Conservation (phyloP, 306 rosid species). For the Citrullus colocynthis region DNA sequence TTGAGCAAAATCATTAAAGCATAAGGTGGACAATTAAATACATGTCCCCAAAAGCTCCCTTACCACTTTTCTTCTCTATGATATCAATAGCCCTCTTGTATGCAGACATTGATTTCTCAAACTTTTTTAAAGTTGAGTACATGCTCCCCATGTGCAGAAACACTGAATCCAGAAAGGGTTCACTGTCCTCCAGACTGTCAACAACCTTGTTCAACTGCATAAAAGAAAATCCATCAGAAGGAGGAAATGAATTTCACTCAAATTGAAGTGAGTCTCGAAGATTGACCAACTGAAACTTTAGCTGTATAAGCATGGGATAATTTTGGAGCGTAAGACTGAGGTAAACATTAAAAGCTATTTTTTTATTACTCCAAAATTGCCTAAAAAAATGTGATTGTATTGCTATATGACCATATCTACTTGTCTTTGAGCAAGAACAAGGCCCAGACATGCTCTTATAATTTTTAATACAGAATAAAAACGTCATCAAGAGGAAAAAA, state of each 20-base stretch:
- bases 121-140: constrained; percentile 51
- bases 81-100: constrained; percentile 64
- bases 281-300: not conserved
- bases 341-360: not conserved
- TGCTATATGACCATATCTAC: not conserved
- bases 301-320: not conserved
- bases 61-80: constrained; percentile 57
- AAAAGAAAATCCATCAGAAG: constrained; percentile 7
- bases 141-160: constrained; percentile 93
- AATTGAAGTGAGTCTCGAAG: not conserved
- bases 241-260: constrained; percentile 10
- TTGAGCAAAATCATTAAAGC: not conserved
- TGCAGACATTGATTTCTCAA: constrained; percentile 39
- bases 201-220: constrained; percentile 70
- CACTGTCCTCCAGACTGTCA: constrained; percentile 47
- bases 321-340: not conserved
- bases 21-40: not conserved
- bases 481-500: not conserved
- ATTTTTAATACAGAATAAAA: not conserved
- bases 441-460: not conserved
- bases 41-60: not conserved
- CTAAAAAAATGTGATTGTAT: not conserved
- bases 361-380: not conserved
- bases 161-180: constrained; percentile 53
- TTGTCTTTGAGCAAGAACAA: not conserved